Conservation (phyloP, 2,329 filamentous ascomycete species). For the Sporothrix pseudoabietina region DNA sequence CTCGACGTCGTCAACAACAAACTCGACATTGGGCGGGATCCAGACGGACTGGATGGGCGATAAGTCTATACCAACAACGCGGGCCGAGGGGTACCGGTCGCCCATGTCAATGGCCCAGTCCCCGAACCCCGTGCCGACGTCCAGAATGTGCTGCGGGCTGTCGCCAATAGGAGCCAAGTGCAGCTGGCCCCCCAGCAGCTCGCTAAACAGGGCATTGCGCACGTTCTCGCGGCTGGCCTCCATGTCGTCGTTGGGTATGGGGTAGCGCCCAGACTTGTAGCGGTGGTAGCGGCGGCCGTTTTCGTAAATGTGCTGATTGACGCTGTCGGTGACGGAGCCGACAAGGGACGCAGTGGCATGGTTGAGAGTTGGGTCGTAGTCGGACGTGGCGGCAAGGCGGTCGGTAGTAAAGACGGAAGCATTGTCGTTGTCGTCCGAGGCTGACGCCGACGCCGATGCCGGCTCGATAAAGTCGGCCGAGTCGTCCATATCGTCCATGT, state of each 20-base stretch:
- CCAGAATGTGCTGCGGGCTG: conserved; percentile 35
- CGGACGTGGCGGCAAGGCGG: conserved; percentile 42
- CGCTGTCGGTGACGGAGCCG: conserved; percentile 47
- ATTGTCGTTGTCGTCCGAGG: conserved; percentile 14
- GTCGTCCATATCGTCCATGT: conserved; percentile 30
- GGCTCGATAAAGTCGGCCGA: conserved; percentile 34
- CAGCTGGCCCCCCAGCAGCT: conserved; percentile 52
- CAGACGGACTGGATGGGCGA: conserved; percentile 50
- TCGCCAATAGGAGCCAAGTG: conserved; percentile 52
- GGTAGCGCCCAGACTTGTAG: conserved; percentile 38
- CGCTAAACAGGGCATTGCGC: conserved; percentile 56
- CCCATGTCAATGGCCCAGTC: conserved; percentile 38
- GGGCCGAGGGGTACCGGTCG: conserved; percentile 41
- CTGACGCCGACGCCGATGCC: conserved; percentile 27
- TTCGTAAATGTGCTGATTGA: conserved; percentile 44
- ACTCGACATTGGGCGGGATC: conserved; percentile 46
- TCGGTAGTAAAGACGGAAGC: conserved; percentile 32
- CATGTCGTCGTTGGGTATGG: conserved; percentile 46
- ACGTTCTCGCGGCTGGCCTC: conserved; percentile 51
- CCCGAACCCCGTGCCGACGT: conserved; percentile 39
- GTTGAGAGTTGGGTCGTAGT: conserved; percentile 45
- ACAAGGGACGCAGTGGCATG: conserved; percentile 39
- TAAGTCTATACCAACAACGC: conserved; percentile 50
- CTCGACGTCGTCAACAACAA: conserved; percentile 46
- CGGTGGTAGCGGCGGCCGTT: conserved; percentile 43